Conservation (phyloP, 2,329 filamentous ascomycete genomes). For the Fusarium hostae region DNA sequence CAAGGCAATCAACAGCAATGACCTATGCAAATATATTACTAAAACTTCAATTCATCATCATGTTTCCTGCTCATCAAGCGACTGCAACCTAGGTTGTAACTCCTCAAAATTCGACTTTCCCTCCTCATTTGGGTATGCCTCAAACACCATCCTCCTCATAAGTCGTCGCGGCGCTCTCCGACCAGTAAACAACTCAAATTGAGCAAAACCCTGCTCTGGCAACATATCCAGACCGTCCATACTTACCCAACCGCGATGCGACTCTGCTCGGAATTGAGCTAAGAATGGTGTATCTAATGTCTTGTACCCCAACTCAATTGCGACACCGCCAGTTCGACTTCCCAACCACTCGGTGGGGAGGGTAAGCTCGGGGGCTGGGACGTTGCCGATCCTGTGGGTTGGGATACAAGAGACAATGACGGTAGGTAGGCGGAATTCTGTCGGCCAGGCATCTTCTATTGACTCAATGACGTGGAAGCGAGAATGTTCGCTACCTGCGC, state of each 20-base stretch:
- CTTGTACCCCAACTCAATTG: conserved; percentile 80
- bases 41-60: conserved; percentile 18
- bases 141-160: conserved; percentile 74
- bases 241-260: conserved; percentile 75
- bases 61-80: conserved; percentile 43
- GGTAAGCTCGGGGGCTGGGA: conserved; percentile 74
- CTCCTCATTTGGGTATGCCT: conserved; percentile 56
- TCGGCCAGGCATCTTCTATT: conserved; percentile 72
- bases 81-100: conserved; percentile 49
- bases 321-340: conserved; percentile 79
- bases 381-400: conserved; percentile 72
- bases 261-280: conserved; percentile 70
- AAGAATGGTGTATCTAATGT: conserved; percentile 77
- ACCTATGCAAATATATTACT: not conserved
- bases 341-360: conserved; percentile 76
- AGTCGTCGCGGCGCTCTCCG: conserved; percentile 62
- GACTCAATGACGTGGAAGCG: conserved; percentile 68
- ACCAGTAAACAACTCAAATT: conserved; percentile 84
- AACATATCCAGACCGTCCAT: conserved; percentile 81
- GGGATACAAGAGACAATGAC: conserved; percentile 83
- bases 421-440: conserved; percentile 71
- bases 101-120: conserved; percentile 54
- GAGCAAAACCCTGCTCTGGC: conserved; percentile 82
- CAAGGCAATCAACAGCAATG: not conserved
- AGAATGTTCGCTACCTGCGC: conserved; percentile 56